phyloP scores from a whole-genome alignment of 1,139 yeast species.

The Geotrichum siamense region DNA sequence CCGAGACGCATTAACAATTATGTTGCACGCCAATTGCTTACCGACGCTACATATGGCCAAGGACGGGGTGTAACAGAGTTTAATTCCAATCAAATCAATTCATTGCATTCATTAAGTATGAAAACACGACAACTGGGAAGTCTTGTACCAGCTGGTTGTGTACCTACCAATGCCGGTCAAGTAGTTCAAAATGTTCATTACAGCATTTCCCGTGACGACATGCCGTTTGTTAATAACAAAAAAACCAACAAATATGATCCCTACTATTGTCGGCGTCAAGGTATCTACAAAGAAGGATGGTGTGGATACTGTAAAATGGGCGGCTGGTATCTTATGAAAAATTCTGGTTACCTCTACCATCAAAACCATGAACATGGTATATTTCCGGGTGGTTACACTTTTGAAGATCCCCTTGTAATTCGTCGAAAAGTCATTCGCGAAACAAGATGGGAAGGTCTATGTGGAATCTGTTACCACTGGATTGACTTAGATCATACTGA shows the following conservation, averaged over 20 bases:
- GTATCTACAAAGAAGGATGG: conserved; percentile 27
- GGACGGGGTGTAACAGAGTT: conserved; percentile 26
- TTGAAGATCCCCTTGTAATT: conserved; percentile 29
- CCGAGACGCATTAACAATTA: conserved; percentile 26
- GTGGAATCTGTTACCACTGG: conserved; percentile 31
- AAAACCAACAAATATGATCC: conserved; percentile 26
- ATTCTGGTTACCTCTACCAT: conserved; percentile 29
- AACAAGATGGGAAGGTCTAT: conserved; percentile 29
- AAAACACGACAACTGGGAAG: conserved; percentile 17
- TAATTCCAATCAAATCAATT: conserved; percentile 22
- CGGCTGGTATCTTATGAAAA: conserved; percentile 26
- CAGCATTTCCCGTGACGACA: conserved; percentile 12
- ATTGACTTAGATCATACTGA: conserved; percentile 28
- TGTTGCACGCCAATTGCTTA: conserved; percentile 25
- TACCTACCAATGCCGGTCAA: background rate
- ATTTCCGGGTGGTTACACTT: conserved; percentile 27
- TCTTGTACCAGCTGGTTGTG: conserved; percentile 18
- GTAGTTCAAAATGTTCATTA: conserved; percentile 5
- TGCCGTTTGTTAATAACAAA: conserved; percentile 21
- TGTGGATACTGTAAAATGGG: conserved; percentile 28
- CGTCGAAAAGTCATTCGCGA: conserved; percentile 26
- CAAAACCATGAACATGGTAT: conserved; percentile 31
- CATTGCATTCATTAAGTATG: background rate
- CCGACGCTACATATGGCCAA: conserved; percentile 25
- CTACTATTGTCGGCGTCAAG: conserved; percentile 23